These are phyloP conservation scores for Linnemannia elongata DNA, from an alignment of 192 early-diverging fungal genomes.

Conservation along the genomic window DNA sequence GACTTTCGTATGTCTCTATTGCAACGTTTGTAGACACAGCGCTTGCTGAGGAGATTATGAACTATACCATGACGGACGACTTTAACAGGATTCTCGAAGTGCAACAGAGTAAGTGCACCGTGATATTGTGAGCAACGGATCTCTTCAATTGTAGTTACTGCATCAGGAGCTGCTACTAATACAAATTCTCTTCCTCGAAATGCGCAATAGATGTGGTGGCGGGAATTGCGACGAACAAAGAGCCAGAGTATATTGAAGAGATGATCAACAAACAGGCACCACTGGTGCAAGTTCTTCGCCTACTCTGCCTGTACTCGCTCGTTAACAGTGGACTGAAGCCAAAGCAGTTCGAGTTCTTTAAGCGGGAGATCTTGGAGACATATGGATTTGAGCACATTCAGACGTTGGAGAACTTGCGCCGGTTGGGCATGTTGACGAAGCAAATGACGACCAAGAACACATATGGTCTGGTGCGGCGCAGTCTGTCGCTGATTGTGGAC, in stretches of 20 bases:
- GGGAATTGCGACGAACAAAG: slow-evolving; percentile 71
- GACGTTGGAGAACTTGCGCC: slow-evolving; percentile 85
- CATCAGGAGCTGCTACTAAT: not conserved
- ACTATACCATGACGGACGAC: slow-evolving; percentile 81
- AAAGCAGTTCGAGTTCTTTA: slow-evolving; percentile 86
- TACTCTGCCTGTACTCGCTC: slow-evolving; percentile 88
- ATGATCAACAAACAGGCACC: slow-evolving; percentile 85
- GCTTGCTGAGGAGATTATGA: slow-evolving; percentile 86
- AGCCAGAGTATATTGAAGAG: slow-evolving; percentile 89
- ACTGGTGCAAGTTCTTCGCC: slow-evolving; percentile 78
- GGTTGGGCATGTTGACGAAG: slow-evolving; percentile 74
- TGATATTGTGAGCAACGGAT: not conserved
- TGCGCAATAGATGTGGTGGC: slow-evolving; percentile 74
- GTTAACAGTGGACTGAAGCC: slow-evolving; percentile 87
- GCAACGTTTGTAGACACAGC: slow-evolving; percentile 69
- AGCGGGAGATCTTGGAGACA: slow-evolving; percentile 86
- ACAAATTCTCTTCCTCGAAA: not conserved
- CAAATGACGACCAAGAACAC: slow-evolving; percentile 60
- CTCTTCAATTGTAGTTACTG: not conserved
- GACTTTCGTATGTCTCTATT: not conserved
- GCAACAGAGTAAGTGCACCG: slow-evolving; percentile 81
- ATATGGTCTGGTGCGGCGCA: slow-evolving; percentile 74
- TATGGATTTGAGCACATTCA: slow-evolving; percentile 93
- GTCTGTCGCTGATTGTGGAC: slow-evolving; percentile 85
- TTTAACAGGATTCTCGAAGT: slow-evolving; percentile 89